Base-by-base conservation (phyloP, 345 rosid species). In the Physaria fendleri region DNA sequence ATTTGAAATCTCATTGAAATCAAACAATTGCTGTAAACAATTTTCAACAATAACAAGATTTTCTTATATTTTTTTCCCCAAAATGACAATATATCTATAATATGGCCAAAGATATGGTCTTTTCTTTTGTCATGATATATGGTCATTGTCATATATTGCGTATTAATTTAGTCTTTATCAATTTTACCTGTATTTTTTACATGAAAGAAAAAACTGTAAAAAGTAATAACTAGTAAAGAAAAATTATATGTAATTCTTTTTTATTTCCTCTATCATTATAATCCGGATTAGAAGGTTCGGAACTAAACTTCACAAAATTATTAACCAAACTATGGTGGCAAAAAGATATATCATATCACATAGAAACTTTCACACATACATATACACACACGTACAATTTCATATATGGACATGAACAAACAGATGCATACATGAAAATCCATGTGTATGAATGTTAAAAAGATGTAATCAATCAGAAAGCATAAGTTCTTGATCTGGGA, bases 401-500 rank as follows among this genome's bases (percentile, higher is more conserved):
- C 27, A 14, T 4, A 8, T n/a, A 35, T 34, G 11, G 14, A n/a
- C 50, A 28, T 42, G 35, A 60, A 18, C 44, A 68, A 67, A 32
- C 46, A 58, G 38, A 56, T 56, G 35, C 42, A 21, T 66, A 47
- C 57, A 56, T 27, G 43, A 25, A 66, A 47, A 8, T 41, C 4
- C 65, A 21, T 52, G 25, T 48, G 17, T 24, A 44, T 59, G 55
- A 59, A 55, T 46, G 65, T 21, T 24, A 23, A 53, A 13, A 65
- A 40, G 33, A 52, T 37, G 11, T 20, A 17, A n/a, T 78, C 70
- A 17, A n/a, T 78, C 70, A 89, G 13, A 79, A 81, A 58, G 78
- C 83, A 66, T 63, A 77, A 49, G 80, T 76, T 63, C 58, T 85
- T 71, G 75, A 53, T 9, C 35, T 77, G 3, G 94, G 95, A 11